Evolutionary conservation across 805 yeast species (phyloP), one percentile per base, ranked within the genome.

Genomic region (Torulaspora franciscae): DNA sequence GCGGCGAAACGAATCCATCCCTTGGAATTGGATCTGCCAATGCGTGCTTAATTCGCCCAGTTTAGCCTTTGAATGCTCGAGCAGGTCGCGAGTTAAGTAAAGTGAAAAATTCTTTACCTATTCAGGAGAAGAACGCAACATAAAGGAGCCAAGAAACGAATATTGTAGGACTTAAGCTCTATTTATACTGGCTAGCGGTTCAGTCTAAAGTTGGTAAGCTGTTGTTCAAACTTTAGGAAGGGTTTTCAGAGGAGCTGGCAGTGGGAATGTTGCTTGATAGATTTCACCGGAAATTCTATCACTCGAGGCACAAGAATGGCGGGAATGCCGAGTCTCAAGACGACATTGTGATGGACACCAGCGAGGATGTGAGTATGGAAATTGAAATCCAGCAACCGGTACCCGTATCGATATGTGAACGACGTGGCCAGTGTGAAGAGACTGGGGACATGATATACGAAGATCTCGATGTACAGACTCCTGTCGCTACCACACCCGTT

Each of bases 251-350:
- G 9, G 33, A 30, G 7, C 10, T 13, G 15, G 28, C 6, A 25
- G 33, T 32, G 10, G 36, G 32, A 33, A 50, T 56, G 58, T 43
- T 56, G 10, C 41, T 54, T 33, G 59, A 56, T 8, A 53, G 52
- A 42, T 50, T 54, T 32, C 58, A 56, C 17, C 45, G 44, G 23
- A 49, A 41, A 37, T 51, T 55, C 32, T 43, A 43, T 40, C 48
- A 43, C 36, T 45, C 57, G 30, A 46, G 42, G 34, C 45, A 45
- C 11, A 41, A 33, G 23, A 42, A 51, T 36, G 37, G 42, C 15
- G 37, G 23, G 7, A 43, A 37, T 37, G 26, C 27, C 10, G 28
- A 3, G 17, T 24, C 17, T 14, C 19, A 28, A 10, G 33, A 37
- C 3, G 32, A 25, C 10, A 15, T n/a, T 9, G 36, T 22, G 37